Percentiles rank a stretch among this genome's conserved stretches.
Conservation (phyloP, 305 asterid genomes). For the Fraxinus latifolia region DNA sequence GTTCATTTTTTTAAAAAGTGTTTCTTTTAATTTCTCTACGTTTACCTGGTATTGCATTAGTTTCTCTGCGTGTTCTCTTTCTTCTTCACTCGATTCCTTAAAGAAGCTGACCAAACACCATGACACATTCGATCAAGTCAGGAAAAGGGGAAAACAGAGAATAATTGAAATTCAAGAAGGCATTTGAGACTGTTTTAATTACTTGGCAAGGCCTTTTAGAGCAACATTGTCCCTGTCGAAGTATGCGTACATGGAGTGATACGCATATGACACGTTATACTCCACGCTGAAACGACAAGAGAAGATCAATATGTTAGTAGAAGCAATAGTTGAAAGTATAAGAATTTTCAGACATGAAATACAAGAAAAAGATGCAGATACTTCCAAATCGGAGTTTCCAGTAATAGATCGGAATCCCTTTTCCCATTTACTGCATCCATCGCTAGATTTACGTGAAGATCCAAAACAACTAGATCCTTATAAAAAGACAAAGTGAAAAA, state of each 20-base stretch:
- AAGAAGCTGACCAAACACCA: constrained; percentile 36
- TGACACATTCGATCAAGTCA: neutral
- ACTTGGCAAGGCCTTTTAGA: constrained; percentile 82
- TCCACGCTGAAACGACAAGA: constrained; percentile 58
- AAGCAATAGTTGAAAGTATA: neutral
- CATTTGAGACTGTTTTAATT: constrained; percentile 20
- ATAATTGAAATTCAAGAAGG: constrained; percentile 17
- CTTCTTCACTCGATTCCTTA: constrained; percentile 72
- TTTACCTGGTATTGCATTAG: constrained; percentile 81
- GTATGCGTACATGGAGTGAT: constrained; percentile 70
- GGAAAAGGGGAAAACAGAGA: neutral
- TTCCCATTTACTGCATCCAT: neutral
- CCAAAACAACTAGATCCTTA: neutral
- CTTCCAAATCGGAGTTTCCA: neutral
- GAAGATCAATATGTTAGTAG: constrained; percentile 9
- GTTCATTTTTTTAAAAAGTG: neutral
- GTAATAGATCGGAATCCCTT: neutral
- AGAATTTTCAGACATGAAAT: neutral
- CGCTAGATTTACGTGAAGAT: neutral
- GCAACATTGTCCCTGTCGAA: constrained; percentile 84
- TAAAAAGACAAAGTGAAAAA: neutral
- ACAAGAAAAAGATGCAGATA: neutral
- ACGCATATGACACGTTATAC: constrained; percentile 64
- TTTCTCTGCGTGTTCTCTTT: constrained; percentile 77
- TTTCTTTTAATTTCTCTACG: neutral